Base-by-base conservation (phyloP, 1,284 basidiomycete genomes). In the Bjerkandera adusta region DNA sequence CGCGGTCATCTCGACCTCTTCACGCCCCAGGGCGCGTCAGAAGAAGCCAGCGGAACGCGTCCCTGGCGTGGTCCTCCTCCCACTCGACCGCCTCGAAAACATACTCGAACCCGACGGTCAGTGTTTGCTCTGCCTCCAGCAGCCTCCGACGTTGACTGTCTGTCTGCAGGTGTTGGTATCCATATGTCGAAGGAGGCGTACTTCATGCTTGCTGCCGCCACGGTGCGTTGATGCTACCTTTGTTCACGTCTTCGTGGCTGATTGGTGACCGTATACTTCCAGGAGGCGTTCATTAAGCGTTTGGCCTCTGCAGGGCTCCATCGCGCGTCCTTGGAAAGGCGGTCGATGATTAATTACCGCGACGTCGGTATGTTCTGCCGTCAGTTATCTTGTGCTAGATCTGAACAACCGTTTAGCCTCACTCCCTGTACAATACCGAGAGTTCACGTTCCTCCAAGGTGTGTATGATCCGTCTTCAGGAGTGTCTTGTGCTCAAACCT, bases 241-340 rank as follows among this genome's bases (percentile, higher is more conserved):
- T 30, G 32, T 50, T 16, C 58, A 6, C 26, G 12, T 5, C 12
- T n/a, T n/a, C n/a, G n/a, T n/a, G n/a, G n/a, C n/a, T n/a, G n/a
- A n/a, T n/a, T n/a, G n/a, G n/a, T n/a, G n/a, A n/a, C n/a, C n/a
- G n/a, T 13, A 27, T 8, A 15, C 33, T 27, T 20, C 8, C 27
- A 89, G 87, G 87, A 89, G 64, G 85, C 88, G 58, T 89, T 89
- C 60, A 77, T 89, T 43, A 86, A 84, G 63, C 72, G 77, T 34
- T 68, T 89, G 53, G 70, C 75, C 5, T 73, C 75, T 59, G 78
- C 79, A 20, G 81, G 79, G 10, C 73, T 83, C 48, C 68, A 71
- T 44, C 73, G 80, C 56, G 81, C 84, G 26, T 67, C 63, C 47
- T 64, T 67, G 16, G 73, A 79, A 38, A 69, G 70, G 47, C 75